Evolutionary conservation across 768 basidiomycete species (phyloP).

Genomic region (Tylopilus rubrobrunneus): DNA sequence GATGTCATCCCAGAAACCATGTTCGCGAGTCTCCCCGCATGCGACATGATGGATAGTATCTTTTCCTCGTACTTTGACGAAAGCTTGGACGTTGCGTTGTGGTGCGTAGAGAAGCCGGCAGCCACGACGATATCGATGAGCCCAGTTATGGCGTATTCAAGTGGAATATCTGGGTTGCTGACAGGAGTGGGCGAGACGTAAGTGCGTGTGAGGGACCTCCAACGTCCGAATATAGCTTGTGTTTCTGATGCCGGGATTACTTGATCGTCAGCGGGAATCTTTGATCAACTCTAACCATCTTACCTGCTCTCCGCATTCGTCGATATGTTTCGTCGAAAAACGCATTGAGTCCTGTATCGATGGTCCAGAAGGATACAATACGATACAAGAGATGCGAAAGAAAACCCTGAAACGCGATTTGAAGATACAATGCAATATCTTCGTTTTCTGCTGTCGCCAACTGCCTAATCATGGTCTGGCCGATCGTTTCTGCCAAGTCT

Average conservation of each 20-base stretch:
- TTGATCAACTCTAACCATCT: too few relatives aligned
- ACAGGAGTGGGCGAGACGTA: too few relatives aligned
- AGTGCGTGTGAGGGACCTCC: too few relatives aligned
- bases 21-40: neutral
- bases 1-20: too few relatives aligned
- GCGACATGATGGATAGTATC: neutral
- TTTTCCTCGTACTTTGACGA: neutral
- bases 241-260: too few relatives aligned
- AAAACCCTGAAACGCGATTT: neutral
- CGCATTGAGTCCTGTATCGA: neutral
- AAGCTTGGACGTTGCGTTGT: neutral
- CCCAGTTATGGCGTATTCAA: too few relatives aligned
- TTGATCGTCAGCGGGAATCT: too few relatives aligned
- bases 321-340: neutral
- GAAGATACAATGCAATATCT: neutral
- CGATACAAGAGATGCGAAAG: neutral
- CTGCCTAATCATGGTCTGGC: neutral
- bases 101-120: too few relatives aligned
- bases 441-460: neutral
- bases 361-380: neutral
- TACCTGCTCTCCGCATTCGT: neutral
- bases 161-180: neutral
- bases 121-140: too few relatives aligned
- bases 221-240: too few relatives aligned
- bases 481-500: neutral